Evolutionary conservation across 176 grass and related monocot genomes (phyloP).

Genomic region (Oryza australiensis): DNA sequence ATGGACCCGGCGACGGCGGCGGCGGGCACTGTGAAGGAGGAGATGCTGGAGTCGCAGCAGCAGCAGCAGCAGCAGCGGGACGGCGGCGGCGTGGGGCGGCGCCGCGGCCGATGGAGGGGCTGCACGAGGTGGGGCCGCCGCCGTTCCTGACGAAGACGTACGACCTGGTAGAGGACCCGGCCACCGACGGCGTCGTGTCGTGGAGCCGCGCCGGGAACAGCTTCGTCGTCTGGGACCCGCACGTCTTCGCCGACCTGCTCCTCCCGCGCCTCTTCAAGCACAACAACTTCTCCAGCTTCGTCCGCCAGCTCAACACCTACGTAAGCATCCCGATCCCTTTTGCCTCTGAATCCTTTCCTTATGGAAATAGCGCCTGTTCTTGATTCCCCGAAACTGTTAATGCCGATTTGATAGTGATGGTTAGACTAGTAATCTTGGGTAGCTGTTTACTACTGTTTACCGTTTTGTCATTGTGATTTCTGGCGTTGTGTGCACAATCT

Average conservation of each 20-base stretch:
- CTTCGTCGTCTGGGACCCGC: slow-evolving; percentile 85
- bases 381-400: background rate
- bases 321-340: slow-evolving; percentile 29
- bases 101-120: slow-evolving; percentile 65
- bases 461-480: too few relatives aligned
- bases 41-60: slow-evolving; percentile 30
- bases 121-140: slow-evolving; percentile 66
- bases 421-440: background rate
- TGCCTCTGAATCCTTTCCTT: background rate
- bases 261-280: slow-evolving; percentile 89
- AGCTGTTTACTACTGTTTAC: background rate
- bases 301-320: slow-evolving; percentile 89
- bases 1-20: slow-evolving; percentile 37
- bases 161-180: slow-evolving; percentile 67
- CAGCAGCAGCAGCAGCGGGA: background rate
- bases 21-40: slow-evolving; percentile 59
- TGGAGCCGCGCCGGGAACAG: slow-evolving; percentile 64
- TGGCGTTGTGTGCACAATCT: background rate
- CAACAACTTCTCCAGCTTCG: slow-evolving; percentile 85
- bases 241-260: slow-evolving; percentile 57
- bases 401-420: background rate
- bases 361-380: too few relatives aligned
- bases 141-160: slow-evolving; percentile 87
- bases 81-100: background rate
- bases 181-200: slow-evolving; percentile 62